These are phyloP conservation scores for Pittosporum tobira DNA, from an alignment of 129 eudicot genomes.

Conservation along the genomic window DNA sequence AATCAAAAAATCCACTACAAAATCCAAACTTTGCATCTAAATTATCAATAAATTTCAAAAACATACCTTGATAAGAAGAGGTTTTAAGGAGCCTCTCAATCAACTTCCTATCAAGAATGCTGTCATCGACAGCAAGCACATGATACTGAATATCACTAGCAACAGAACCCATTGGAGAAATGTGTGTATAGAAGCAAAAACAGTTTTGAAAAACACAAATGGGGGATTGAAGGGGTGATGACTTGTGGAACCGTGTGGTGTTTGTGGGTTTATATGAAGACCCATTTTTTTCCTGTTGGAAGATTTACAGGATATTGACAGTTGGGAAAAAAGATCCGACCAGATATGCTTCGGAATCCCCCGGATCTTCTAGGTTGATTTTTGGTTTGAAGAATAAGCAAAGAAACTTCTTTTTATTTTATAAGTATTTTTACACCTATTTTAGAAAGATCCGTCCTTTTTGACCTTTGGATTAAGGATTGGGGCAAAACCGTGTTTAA, in stretches of 20 bases:
- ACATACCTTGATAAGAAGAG: conserved; percentile 62
- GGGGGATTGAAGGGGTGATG: conserved; percentile 7
- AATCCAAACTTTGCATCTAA: not conserved
- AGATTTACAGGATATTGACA: conserved; percentile 39
- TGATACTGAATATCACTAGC: conserved; percentile 42
- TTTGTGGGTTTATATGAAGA: conserved; percentile 20
- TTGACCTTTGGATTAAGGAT: too few species aligned
- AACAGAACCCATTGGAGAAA: conserved; percentile 28
- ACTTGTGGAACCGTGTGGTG: not conserved
- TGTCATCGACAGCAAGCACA: conserved; percentile 79
- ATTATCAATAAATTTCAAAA: not conserved
- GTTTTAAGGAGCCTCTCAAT: conserved; percentile 61
- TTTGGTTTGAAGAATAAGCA: conserved; percentile 39
- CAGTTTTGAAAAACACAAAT: not conserved
- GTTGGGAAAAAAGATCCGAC: conserved; percentile 56
- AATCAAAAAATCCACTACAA: not conserved
- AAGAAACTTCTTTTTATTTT: conserved; percentile 31
- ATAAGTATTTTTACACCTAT: too few species aligned
- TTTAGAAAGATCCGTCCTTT: too few species aligned
- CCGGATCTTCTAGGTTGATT: conserved; percentile 34
- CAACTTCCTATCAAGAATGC: conserved; percentile 56
- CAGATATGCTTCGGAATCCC: conserved; percentile 53
- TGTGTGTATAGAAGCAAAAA: not conserved
- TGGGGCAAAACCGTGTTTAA: too few species aligned
- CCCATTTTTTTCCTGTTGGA: conserved; percentile 15